Evolutionary conservation across 148 eudicot genomes (phyloP), one percentile per base, ranked within the genome.

Genomic region (Mesembryanthemum crystallinum): DNA sequence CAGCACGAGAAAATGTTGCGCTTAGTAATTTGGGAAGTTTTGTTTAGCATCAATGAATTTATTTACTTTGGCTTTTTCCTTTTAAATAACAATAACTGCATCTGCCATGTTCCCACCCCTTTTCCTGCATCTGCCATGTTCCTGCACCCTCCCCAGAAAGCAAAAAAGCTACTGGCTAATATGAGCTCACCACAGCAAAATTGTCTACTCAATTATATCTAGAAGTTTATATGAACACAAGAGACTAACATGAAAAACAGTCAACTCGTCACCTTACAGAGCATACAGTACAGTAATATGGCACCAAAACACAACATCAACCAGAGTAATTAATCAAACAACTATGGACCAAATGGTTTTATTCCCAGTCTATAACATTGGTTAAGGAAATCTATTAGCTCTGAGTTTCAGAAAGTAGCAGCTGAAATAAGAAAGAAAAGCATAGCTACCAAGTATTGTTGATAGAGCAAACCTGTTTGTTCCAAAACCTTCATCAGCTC

Each of bases 401-500:
- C 17, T 9, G 33, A 21, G 67, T 65, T 73, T 25, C 18, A 79
- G 57, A 3, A 39, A 54, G 14, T 28, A 66, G 49, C 68, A 74
- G 55, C 35, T 45, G n/a, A 54, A 32, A 58, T 51, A 37, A 37
- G 33, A 37, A 17, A 28, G 28, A 30, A 39, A 35, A 23, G 29
- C 33, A 28, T 15, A 33, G 43, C 29, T 20, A 21, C 13, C 13
- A 55, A 25, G 6, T 29, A 18, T 47, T 49, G 55, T 39, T 76
- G 60, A 55, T 39, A 24, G 72, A 58, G 8, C 75, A 73, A 69
- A 92, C 98, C 97, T 89, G 76, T 89, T 87, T 71, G 96, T 80
- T 78, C 88, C 93, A 80, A 90, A 88, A 28, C 90, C 97, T 79
- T 83, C 72, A 59, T 88, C 90, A 49, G 67, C 83, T 84, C 92